phyloP scores from a whole-genome alignment of 2,329 filamentous ascomycete genomes.

The Stemphylium lycopersici region DNA sequence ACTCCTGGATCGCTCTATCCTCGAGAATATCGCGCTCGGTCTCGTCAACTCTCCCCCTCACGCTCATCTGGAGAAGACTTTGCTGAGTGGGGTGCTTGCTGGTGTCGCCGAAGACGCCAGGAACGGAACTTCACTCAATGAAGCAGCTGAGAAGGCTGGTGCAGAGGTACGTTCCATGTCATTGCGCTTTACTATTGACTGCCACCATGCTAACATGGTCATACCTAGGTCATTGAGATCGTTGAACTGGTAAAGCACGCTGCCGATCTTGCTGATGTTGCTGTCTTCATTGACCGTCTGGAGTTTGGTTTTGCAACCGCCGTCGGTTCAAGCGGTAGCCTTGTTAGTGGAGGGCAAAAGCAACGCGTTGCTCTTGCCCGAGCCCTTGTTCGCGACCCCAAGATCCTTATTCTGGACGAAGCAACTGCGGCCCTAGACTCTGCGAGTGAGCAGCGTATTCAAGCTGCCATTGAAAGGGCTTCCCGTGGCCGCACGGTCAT shows the following conservation, averaged over 20 bases:
- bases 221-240: constrained; percentile 52
- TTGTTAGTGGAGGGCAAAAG: constrained; percentile 64
- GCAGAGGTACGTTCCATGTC: constrained; percentile 14
- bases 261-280: constrained; percentile 64
- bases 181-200: too few relatives aligned
- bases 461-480: constrained; percentile 48
- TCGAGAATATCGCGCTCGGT: constrained; percentile 62
- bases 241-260: constrained; percentile 57
- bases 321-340: constrained; percentile 61
- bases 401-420: constrained; percentile 66
- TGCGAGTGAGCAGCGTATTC: constrained; percentile 62
- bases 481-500: constrained; percentile 46
- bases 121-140: constrained; percentile 56
- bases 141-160: constrained; percentile 22
- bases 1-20: constrained; percentile 58
- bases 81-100: constrained; percentile 59
- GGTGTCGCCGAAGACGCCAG: constrained; percentile 61
- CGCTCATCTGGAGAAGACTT: constrained; percentile 50
- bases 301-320: constrained; percentile 56
- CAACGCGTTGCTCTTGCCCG: constrained; percentile 66
- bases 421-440: constrained; percentile 67
- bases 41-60: constrained; percentile 52
- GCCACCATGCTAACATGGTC: background rate
- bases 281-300: constrained; percentile 60
- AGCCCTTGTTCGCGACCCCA: constrained; percentile 61